phyloP scores from a whole-genome alignment of 2,329 filamentous ascomycete species.

The Pestalotiopsis fici region DNA sequence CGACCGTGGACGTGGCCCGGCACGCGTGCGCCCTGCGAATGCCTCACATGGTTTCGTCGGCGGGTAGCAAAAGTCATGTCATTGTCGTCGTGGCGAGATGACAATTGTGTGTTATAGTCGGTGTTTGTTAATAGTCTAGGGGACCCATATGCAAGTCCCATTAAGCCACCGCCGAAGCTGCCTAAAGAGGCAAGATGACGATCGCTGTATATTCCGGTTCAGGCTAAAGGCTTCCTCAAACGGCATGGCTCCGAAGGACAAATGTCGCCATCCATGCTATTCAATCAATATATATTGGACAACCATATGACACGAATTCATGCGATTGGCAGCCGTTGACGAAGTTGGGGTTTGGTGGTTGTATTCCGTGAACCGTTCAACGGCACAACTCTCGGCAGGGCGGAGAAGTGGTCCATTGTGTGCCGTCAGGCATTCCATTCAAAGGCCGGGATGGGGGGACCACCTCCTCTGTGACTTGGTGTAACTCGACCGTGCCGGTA shows the following conservation, averaged over 20 bases:
- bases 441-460: neutral
- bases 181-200: neutral
- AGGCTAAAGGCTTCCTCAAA: slow-evolving; percentile 2
- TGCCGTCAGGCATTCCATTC: neutral
- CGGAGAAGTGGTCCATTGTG: neutral
- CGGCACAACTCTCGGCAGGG: neutral
- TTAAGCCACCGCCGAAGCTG: neutral
- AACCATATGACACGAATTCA: neutral
- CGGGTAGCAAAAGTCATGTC: too few species aligned
- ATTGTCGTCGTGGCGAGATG: neutral
- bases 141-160: neutral
- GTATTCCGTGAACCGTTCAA: neutral
- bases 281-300: slow-evolving; percentile 2
- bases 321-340: neutral
- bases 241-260: neutral
- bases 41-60: neutral
- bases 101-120: neutral
- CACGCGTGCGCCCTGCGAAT: neutral
- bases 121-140: neutral
- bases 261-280: neutral
- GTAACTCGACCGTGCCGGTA: neutral
- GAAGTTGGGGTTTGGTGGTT: neutral
- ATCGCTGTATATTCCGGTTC: slow-evolving; percentile 5
- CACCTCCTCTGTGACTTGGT: neutral
- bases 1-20: neutral